Conservation (phyloP, 495 filamentous ascomycete genomes). For the Talaromyces thailandensis region DNA sequence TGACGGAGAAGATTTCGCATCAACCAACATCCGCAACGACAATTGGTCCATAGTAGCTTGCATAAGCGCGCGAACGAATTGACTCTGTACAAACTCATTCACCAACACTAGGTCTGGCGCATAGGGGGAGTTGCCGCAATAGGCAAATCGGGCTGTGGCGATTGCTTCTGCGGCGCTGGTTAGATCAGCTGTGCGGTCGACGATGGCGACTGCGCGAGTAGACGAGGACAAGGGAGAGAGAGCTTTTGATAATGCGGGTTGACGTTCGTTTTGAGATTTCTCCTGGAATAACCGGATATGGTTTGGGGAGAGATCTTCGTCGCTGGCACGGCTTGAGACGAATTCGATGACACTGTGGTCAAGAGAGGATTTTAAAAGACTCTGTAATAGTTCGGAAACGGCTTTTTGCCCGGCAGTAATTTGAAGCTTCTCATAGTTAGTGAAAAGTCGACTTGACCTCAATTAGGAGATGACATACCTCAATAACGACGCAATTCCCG, state of each 20-base stretch:
- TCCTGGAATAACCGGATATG: not conserved
- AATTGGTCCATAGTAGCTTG: conserved; percentile 13
- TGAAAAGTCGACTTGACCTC: conserved; percentile 8
- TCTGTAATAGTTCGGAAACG: conserved; percentile 18
- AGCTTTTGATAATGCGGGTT: not conserved
- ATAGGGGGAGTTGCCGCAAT: conserved; percentile 42
- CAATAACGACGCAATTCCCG: conserved; percentile 43
- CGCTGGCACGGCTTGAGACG: not conserved
- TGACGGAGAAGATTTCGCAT: conserved; percentile 16
- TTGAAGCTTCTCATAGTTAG: conserved; percentile 11
- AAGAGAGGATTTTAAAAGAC: conserved; percentile 10
- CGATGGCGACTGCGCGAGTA: conserved; percentile 34
- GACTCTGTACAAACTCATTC: conserved; percentile 36
- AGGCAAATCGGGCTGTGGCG: conserved; percentile 37
- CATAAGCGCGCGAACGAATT: conserved; percentile 4
- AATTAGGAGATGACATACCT: conserved; percentile 22
- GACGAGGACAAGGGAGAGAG: not conserved
- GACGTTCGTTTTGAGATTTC: not conserved
- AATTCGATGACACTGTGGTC: not conserved
- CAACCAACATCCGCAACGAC: conserved; percentile 18
- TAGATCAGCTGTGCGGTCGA: conserved; percentile 43
- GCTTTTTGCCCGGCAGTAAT: conserved; percentile 10
- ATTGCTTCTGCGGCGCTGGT: conserved; percentile 34
- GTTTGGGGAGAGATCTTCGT: not conserved
- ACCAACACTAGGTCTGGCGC: conserved; percentile 46